Base-by-base conservation (phyloP, 2,329 filamentous ascomycete genomes). In the Penicillium olsonii region DNA sequence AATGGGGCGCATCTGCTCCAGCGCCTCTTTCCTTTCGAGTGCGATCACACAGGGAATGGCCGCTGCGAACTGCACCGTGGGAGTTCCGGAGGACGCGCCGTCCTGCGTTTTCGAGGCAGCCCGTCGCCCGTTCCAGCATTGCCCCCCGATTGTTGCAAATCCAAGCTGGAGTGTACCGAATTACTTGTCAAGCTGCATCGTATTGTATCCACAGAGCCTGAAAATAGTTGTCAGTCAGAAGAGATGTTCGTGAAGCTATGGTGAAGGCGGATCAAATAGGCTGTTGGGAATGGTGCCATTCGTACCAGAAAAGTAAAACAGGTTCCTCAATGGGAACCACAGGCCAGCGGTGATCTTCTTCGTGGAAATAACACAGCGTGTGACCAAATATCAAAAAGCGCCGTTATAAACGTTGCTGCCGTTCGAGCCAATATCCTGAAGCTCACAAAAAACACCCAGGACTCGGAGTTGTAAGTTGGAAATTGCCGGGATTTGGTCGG, bases 91-190 rank as follows among this genome's bases (percentile, higher is more conserved):
- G 63, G 54, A 77, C 63, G 68, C 71, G 70, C 66, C 74, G 69
- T 61, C 75, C 73, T 62, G 74, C 75, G 68, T 68, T 74, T 66
- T 78, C 75, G 65, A 78, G 68, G 64, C 72, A 76, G 69, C 74
- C 69, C 52, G 72, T 69, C 59, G 75, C 72, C 64, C 76, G 75
- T 74, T 78, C 76, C 64, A 79, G 75, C 76, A 79, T 79, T 66
- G 71, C 75, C 71, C 67, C 22, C 56, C 58, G 53, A 60, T 54
- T 54, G 56, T 63, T 59, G 57, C 59, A 59, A 58, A 46, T 51
- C 59, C 52, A 53, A 61, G 57, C 61, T 59, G 58, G 37, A 56
- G 46, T 56, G 50, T 61, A 62, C 61, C 61, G 55, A 49, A 45
- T 37, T 45, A 47, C 39, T 46, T 57, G 37, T 50, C 40, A 47